Base-by-base conservation (phyloP, 129 eudicot species). In the Mikania micrantha region DNA sequence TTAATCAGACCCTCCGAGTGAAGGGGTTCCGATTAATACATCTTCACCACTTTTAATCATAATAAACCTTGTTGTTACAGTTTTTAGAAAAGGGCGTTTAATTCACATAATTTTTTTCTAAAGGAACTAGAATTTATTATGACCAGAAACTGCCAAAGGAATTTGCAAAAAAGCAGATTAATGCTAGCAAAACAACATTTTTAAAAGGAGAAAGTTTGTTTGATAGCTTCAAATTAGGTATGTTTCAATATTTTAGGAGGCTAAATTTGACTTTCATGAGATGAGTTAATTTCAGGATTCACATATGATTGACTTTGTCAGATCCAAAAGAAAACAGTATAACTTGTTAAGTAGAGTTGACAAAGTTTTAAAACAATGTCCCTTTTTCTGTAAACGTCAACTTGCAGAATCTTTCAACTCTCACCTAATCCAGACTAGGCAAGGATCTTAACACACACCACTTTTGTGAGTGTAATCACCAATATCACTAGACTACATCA, bases 371-470 rank as follows among this genome's bases (percentile, higher is more conserved):
- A 64, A 17, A 24, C 11, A n/a, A 2, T 7, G 36, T 36, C 12
- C n/a, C n/a, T 64, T 42, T 15, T 61, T 45, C 16, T 64, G 48
- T 45, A 72, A 74, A 64, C 64, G 36, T 74, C 78, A 65, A 54
- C 15, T 27, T 27, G 2, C 52, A 52, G 52, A 21, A 44, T 59
- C 34, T 41, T 59, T 21, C 35, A 47, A 64, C 34, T 28, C 36
- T 8, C 36, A n/a, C n/a, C n/a, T n/a, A n/a, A n/a, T n/a, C n/a
- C n/a, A n/a, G n/a, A n/a, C n/a, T n/a, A n/a, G n/a, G n/a, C n/a
- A n/a, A n/a, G n/a, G n/a, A n/a, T n/a, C n/a, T n/a, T n/a, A n/a
- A n/a, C n/a, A n/a, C n/a, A n/a, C n/a, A n/a, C n/a, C n/a, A n/a
- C n/a, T n/a, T n/a, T n/a, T n/a, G n/a, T n/a, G n/a, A n/a, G n/a